A percentile compares a stretch with the other conserved stretches of the same genome.
These are phyloP conservation scores for Sisymbrium altissimum DNA, from an alignment of 345 rosid species.

Conservation along the genomic window DNA sequence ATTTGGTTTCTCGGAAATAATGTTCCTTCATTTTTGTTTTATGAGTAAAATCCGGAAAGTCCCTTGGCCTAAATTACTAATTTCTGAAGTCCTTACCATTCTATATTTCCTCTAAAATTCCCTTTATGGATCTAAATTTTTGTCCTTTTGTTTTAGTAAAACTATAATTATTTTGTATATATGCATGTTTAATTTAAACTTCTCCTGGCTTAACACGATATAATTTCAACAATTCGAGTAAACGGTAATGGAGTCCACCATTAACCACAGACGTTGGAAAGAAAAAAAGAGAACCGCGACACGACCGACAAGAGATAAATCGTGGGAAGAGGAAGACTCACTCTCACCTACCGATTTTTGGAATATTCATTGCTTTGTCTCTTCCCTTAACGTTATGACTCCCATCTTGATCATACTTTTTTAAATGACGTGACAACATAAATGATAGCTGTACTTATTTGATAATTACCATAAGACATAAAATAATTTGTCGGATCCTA, in stretches of 20 bases:
- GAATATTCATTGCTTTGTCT: conserved; percentile 16
- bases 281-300: background rate
- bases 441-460: background rate
- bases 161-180: too few relatives aligned
- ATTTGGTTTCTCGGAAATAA: background rate
- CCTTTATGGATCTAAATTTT: background rate
- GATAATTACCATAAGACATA: background rate
- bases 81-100: background rate
- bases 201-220: background rate
- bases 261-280: background rate
- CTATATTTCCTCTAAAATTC: background rate
- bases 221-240: background rate
- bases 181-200: background rate
- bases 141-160: too few relatives aligned
- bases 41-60: background rate
- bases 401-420: background rate
- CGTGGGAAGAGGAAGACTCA: background rate
- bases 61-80: background rate
- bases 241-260: background rate
- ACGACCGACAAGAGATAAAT: background rate
- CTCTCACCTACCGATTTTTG: background rate
- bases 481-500: background rate
- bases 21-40: background rate
- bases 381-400: background rate
- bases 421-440: background rate